phyloP scores from a whole-genome alignment of 1,284 basidiomycete genomes.

The Phylloboletellus chloephorus region DNA sequence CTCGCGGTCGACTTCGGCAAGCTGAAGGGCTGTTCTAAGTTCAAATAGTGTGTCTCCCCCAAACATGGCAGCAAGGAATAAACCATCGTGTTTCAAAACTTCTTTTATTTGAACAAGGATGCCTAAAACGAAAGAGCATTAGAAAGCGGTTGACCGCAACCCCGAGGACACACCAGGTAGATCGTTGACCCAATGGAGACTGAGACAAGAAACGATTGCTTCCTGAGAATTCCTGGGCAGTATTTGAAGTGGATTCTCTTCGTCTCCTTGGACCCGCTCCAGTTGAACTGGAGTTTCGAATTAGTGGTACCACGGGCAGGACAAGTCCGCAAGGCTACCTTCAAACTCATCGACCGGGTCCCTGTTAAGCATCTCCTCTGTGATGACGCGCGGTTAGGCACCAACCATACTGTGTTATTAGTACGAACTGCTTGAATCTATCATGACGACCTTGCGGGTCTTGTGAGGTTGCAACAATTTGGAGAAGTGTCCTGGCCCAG shows the following conservation, averaged over 20 bases:
- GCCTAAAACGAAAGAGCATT: slow-evolving; percentile 38
- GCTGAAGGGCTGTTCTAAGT: slow-evolving; percentile 81
- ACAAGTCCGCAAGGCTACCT: slow-evolving; percentile 39
- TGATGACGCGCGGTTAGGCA: slow-evolving; percentile 9
- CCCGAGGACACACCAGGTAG: slow-evolving; percentile 66
- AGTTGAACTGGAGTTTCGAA: slow-evolving; percentile 52
- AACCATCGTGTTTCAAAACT: slow-evolving; percentile 85
- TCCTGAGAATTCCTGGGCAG: slow-evolving; percentile 79
- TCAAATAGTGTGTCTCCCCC: slow-evolving; percentile 98
- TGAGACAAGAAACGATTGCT: slow-evolving; percentile 87
- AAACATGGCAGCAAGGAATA: slow-evolving; percentile 91
- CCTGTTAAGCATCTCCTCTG: slow-evolving; percentile 63
- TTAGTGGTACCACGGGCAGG: slow-evolving; percentile 4
- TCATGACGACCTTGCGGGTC: slow-evolving; percentile 75
- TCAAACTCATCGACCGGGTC: slow-evolving; percentile 74
- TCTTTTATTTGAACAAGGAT: slow-evolving; percentile 85
- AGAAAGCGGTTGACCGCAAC: not conserved
- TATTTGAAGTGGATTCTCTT: slow-evolving; percentile 63
- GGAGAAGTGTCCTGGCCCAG: slow-evolving; percentile 93
- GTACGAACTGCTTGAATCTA: slow-evolving; percentile 78
- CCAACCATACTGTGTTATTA: not conserved
- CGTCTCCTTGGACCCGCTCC: slow-evolving; percentile 70
- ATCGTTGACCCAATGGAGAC: slow-evolving; percentile 98
- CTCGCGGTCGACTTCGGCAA: slow-evolving; percentile 92
- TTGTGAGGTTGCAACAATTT: slow-evolving; percentile 74